These are phyloP conservation scores for Boletellus ananas DNA, from an alignment of 768 basidiomycete species.

Conservation along the genomic window DNA sequence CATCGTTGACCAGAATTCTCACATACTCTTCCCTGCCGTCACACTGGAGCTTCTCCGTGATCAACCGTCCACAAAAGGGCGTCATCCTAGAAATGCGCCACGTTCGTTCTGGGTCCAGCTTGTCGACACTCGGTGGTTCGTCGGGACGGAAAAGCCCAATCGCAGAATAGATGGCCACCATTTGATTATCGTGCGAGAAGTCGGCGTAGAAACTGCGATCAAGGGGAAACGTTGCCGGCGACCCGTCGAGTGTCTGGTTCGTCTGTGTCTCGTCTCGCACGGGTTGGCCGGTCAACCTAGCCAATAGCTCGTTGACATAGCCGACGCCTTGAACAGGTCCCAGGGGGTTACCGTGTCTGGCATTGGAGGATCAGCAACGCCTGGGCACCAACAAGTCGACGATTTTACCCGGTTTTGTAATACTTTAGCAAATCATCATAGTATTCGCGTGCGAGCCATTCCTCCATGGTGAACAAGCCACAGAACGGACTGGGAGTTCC, in stretches of 20 bases:
- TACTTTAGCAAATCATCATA: slow-evolving; percentile 72
- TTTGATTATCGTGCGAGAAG: slow-evolving; percentile 84
- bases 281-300: slow-evolving; percentile 62
- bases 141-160: slow-evolving; percentile 50
- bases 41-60: slow-evolving; percentile 66
- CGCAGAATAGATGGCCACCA: slow-evolving; percentile 71
- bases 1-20: slow-evolving; percentile 77
- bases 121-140: slow-evolving; percentile 9
- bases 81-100: slow-evolving; percentile 63
- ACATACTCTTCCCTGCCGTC: slow-evolving; percentile 42
- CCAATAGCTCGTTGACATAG: slow-evolving; percentile 85
- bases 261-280: slow-evolving; percentile 71
- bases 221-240: slow-evolving; percentile 68
- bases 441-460: slow-evolving; percentile 69
- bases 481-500: slow-evolving; percentile 63
- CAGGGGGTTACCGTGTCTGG: slow-evolving; percentile 61
- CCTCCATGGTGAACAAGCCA: slow-evolving; percentile 56
- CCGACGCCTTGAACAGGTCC: slow-evolving; percentile 83
- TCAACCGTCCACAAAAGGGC: slow-evolving; percentile 73
- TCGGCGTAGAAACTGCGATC: slow-evolving; percentile 65
- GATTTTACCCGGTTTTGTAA: slow-evolving; percentile 65
- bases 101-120: slow-evolving; percentile 25
- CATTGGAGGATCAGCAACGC: background rate
- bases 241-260: slow-evolving; percentile 64
- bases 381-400: background rate